These are phyloP conservation scores for Coccomyxa subellipsoidea DNA, from an alignment of 163 green algal species.

Conservation along the genomic window DNA sequence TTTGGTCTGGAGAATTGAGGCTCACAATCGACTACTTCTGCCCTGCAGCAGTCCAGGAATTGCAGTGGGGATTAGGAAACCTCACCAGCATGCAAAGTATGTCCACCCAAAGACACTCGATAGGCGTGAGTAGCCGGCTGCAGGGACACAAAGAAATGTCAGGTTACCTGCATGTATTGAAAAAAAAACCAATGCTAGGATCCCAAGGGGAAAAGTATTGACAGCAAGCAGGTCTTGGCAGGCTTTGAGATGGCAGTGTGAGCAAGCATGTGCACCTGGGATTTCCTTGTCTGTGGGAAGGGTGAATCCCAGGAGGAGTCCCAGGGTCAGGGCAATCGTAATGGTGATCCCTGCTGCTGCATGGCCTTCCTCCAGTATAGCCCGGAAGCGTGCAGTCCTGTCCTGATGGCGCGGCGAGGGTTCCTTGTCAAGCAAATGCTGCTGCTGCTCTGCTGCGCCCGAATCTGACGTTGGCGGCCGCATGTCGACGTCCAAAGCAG, in stretches of 20 bases:
- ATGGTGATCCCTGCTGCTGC: background rate
- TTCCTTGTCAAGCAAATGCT: background rate
- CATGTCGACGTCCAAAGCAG: background rate
- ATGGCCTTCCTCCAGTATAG: background rate
- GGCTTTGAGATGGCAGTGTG: background rate
- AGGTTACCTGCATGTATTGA: background rate
- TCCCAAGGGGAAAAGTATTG: background rate
- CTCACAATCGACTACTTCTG: background rate
- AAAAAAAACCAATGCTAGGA: background rate
- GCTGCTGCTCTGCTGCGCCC: background rate
- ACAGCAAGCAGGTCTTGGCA: background rate
- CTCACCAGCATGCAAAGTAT: slow-evolving; percentile 1
- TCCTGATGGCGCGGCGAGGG: background rate
- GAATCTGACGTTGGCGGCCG: background rate
- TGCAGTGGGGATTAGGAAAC: background rate
- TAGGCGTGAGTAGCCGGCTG: background rate
- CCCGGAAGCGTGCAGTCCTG: background rate
- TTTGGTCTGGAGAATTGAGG: background rate
- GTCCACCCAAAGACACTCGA: background rate
- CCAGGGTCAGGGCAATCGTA: background rate
- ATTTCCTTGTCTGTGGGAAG: background rate
- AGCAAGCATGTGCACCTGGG: background rate
- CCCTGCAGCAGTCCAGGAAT: too few species aligned
- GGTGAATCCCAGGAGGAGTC: background rate
- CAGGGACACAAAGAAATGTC: background rate